Percentiles rank a stretch among this genome's conserved stretches.
phyloP scores from a whole-genome alignment of 1,139 yeast species.

The Lizanozyma gosingica region DNA sequence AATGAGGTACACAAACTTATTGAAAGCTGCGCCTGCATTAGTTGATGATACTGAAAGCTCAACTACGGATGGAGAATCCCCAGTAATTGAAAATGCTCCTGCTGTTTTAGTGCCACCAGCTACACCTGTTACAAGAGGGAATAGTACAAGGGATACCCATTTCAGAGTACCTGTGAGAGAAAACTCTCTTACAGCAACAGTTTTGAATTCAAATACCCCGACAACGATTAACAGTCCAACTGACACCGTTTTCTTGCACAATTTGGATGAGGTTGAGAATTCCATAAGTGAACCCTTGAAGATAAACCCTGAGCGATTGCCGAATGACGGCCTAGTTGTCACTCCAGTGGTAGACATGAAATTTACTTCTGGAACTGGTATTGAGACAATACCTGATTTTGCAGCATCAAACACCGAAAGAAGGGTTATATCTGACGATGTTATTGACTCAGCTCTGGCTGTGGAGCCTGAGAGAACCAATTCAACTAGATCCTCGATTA shows the following conservation, averaged over 20 bases:
- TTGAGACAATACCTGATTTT: too few species aligned
- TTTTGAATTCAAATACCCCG: not conserved
- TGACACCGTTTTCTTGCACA: not conserved
- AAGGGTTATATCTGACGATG: too few species aligned
- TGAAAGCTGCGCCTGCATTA: not conserved
- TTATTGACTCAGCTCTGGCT: too few species aligned
- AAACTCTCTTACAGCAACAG: not conserved
- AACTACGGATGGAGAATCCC: not conserved
- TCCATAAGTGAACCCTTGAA: too few species aligned
- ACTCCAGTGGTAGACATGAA: too few species aligned
- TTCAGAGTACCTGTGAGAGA: not conserved
- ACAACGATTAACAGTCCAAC: not conserved
- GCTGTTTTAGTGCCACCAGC: too few species aligned
- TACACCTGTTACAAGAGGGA: not conserved
- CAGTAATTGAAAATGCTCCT: not conserved
- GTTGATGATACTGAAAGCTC: not conserved
- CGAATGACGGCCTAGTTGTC: too few species aligned
- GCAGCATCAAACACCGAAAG: too few species aligned
- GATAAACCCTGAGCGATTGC: too few species aligned
- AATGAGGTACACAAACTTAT: not conserved
- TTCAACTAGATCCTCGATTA: not conserved
- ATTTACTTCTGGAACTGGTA: too few species aligned
- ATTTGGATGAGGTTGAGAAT: too few species aligned
- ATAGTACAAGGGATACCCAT: not conserved
- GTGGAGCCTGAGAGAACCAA: not conserved